Conservation (phyloP, 257 asterid genomes). For the Anisodus tanguticus region DNA sequence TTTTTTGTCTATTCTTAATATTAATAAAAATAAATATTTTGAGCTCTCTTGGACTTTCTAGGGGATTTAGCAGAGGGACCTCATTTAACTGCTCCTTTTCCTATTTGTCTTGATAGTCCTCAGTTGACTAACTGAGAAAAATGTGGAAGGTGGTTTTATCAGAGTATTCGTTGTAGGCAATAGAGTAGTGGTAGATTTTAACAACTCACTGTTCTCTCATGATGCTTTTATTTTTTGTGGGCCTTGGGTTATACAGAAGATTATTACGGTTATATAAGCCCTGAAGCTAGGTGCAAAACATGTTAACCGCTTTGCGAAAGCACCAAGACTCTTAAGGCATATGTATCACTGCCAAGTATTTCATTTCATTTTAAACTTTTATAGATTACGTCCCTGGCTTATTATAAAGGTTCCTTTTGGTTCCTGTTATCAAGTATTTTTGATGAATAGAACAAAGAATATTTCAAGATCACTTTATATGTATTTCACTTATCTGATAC, state of each 20-base stretch:
- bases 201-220: background rate
- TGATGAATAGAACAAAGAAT: background rate
- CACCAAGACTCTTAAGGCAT: background rate
- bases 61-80: background rate
- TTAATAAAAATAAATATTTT: background rate
- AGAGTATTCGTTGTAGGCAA: background rate
- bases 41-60: background rate
- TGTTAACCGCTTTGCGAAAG: background rate
- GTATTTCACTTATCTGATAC: background rate
- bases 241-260: background rate
- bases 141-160: background rate
- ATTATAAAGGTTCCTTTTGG: background rate
- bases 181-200: background rate
- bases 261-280: background rate
- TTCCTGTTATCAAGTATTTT: background rate
- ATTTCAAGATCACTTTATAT: background rate
- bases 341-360: background rate
- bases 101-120: background rate
- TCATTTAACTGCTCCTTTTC: background rate
- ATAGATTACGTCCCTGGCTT: background rate
- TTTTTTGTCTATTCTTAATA: background rate
- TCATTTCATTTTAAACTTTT: background rate
- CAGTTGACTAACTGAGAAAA: background rate
- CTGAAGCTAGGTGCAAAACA: constrained; percentile 15
- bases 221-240: background rate